Evolutionary conservation across 176 grass and related monocot species (phyloP), one percentile per base, ranked within the genome.

Genomic region (Raddia distichophylla): DNA sequence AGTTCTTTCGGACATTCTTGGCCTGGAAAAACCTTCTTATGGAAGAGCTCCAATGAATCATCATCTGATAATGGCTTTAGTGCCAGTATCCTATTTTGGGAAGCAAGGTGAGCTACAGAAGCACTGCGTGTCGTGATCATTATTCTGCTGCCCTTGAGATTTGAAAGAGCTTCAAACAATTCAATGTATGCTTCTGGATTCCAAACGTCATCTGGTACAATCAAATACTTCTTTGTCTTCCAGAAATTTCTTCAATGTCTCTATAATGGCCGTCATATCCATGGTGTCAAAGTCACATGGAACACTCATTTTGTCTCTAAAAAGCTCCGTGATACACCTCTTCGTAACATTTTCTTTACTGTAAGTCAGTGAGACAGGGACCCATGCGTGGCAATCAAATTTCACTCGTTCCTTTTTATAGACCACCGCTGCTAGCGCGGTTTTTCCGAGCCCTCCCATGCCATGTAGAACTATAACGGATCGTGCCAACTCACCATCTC

Each of bases 391-490:
- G 20, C 75, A 77, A 6, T 77, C 44, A 77, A 77, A 77, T 18
- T 12, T 50, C 4, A 44, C 15, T 77, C 8, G 11, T 40, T 40
- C 54, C 9, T 59, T 60, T n/a, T 2, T 60, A 12, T 76, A 76
- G 73, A 76, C n/a, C 45, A 46, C 60, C 46, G 73, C 40, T 8
- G 73, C 73, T 13, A 76, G n/a, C 4, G 55, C 73, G 15, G 55
- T 76, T 76, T 76, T 76, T 15, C 73, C 37, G 22, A 60, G 55
- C 40, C 73, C 73, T 60, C 56, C 40, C 73, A 76, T 76, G n/a
- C 73, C 71, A 43, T 10, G 16, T 9, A 72, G 6, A 5, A 3
- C 69, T 34, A 72, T 5, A 6, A 71, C 48, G 5, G 27, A 15
- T 12, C 3, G 12, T 33, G 27, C 46, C 20, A 50, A 27, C 2